Evolutionary conservation across 768 basidiomycete species (phyloP), one percentile per base, ranked within the genome.

Genomic region (Mrakia frigida): DNA sequence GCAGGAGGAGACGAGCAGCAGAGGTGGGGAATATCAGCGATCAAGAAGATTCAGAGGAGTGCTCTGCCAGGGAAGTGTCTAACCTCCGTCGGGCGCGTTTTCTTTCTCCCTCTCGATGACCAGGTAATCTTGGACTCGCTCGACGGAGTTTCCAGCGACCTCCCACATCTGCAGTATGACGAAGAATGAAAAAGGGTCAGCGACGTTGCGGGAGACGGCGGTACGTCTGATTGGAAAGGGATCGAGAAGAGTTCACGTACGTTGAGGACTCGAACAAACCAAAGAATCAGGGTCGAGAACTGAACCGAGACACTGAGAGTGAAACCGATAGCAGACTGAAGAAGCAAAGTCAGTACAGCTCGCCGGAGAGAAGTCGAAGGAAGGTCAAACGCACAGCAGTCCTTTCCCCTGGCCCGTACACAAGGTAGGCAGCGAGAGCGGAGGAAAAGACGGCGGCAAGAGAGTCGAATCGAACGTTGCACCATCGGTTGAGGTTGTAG

Each of bases 361-460:
- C 18, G 18, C 46, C 18, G 5, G 0, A 18, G 18, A 50, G 46
- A 41, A 11, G 39, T 41, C 39, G 46, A 50, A n/a, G 16, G 16
- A 2, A 50, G 46, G 2, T 50, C 11, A 14, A 46, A 46, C 46
- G 16, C 46, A 50, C 46, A 14, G 83, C 82, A 59, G 82, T 81
- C 25, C 81, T 78, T 14, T 75, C 39, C 13, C 77, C 73, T 6
- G 80, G 80, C 18, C 81, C 81, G 78, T 89, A 89, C 6, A 88
- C 83, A 25, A 90, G 84, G 80, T 89, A 89, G 4, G 85, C 82
- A n/a, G 88, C 89, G 6, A 91, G 82, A 4, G 83, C 82, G 11
- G 87, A 83, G 0, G 88, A 85, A 80, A 91, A 91, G 18, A 88
- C 35, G 5, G 85, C 86, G 1, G 88, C 89, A 6, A 91, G 82